Evolutionary conservation across 177 flowering plant species (phyloP).

Genomic region (Vitis hybrid): DNA sequence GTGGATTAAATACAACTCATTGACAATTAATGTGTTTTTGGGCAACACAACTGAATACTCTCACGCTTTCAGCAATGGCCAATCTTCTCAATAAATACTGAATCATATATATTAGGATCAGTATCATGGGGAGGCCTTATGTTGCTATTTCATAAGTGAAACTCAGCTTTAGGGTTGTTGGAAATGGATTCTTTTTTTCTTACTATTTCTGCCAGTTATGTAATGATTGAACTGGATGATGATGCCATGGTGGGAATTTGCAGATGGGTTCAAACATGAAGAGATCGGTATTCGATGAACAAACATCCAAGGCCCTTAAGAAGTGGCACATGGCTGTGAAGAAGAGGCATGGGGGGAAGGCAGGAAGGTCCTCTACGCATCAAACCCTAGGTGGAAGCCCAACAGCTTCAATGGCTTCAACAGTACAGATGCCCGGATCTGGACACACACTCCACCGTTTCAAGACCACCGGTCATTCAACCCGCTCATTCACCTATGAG

Average conservation of each 20-base stretch:
- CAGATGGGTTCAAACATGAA: slow-evolving; percentile 85
- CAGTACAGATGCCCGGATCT: slow-evolving; percentile 18
- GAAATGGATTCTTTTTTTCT: not conserved
- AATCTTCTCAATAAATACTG: not conserved
- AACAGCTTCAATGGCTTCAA: slow-evolving; percentile 15
- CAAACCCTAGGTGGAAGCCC: slow-evolving; percentile 36
- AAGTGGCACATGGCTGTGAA: slow-evolving; percentile 66
- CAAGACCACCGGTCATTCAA: slow-evolving; percentile 73
- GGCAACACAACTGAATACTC: no score
- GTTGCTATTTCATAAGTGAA: no score
- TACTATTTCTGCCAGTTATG: not conserved
- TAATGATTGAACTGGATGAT: not conserved
- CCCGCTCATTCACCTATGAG: slow-evolving; percentile 25
- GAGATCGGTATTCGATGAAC: slow-evolving; percentile 68
- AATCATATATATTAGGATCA: not conserved
- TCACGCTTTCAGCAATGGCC: no score
- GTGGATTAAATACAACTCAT: not conserved
- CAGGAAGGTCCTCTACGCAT: slow-evolving; percentile 33
- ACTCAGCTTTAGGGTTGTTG: no score
- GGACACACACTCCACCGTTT: slow-evolving; percentile 46
- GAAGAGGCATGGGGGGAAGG: slow-evolving; percentile 40
- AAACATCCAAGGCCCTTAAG: slow-evolving; percentile 69
- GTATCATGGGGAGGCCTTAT: not conserved
- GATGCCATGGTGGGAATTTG: slow-evolving; percentile 5
- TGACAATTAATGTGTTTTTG: not conserved